Evolutionary conservation across 306 rosid species (phyloP).

Genomic region (Biancaea sappan): DNA sequence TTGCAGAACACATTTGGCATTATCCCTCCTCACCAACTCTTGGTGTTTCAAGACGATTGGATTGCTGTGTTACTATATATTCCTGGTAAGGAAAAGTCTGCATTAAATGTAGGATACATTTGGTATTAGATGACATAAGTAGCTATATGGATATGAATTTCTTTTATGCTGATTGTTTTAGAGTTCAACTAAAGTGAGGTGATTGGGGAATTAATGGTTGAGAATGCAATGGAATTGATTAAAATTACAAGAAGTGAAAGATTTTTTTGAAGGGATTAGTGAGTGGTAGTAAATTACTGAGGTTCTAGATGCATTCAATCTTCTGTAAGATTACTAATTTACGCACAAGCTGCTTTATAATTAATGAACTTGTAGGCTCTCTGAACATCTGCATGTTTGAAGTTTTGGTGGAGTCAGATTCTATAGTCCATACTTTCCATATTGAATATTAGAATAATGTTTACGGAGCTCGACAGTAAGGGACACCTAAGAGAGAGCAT

Average conservation of each 20-base stretch:
- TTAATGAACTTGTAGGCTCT: not conserved
- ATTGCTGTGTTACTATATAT: not conserved
- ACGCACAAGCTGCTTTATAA: not conserved
- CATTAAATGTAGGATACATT: slow-evolving; percentile 4
- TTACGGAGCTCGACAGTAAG: not conserved
- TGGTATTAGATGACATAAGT: not conserved
- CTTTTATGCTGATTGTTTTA: not conserved
- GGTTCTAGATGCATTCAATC: not conserved
- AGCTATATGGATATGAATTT: not conserved
- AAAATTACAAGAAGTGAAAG: not conserved
- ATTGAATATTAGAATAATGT: not conserved
- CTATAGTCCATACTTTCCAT: not conserved
- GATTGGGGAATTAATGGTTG: not conserved
- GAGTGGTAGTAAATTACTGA: not conserved
- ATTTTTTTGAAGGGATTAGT: not conserved
- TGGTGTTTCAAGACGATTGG: not conserved
- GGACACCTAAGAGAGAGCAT: not conserved
- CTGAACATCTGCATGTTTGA: not conserved
- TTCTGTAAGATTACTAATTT: not conserved
- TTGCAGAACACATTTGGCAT: slow-evolving; percentile 9
- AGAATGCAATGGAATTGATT: not conserved
- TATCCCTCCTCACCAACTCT: not conserved
- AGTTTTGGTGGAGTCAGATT: not conserved
- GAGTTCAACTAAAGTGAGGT: not conserved
- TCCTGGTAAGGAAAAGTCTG: slow-evolving; percentile 26